Evolutionary conservation across 192 early-diverging fungal genomes (phyloP).

Genomic region (Coemansia sp.): DNA sequence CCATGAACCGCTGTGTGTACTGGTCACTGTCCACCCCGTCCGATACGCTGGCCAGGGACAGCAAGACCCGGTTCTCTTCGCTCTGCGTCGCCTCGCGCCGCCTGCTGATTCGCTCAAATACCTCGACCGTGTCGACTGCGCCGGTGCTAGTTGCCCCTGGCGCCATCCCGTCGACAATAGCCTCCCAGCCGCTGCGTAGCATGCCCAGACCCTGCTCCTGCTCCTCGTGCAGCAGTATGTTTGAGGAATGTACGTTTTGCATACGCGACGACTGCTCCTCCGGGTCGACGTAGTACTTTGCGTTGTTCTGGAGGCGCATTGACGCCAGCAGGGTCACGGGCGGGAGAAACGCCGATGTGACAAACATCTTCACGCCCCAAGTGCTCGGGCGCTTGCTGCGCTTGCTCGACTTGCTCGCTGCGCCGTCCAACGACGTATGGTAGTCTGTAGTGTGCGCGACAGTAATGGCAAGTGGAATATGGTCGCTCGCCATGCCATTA

Average conservation of each 20-base stretch:
- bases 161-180: slow-evolving; percentile 35
- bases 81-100: slow-evolving; percentile 36
- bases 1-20: slow-evolving; percentile 46
- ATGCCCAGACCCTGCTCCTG: slow-evolving; percentile 47
- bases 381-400: not conserved
- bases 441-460: slow-evolving; percentile 27
- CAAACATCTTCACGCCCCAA: slow-evolving; percentile 42
- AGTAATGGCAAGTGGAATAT: slow-evolving; percentile 35
- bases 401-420: not conserved
- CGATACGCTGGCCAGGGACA: slow-evolving; percentile 38
- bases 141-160: not conserved
- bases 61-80: slow-evolving; percentile 42
- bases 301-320: slow-evolving; percentile 43
- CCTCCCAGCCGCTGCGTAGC: slow-evolving; percentile 48
- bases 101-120: slow-evolving; percentile 14
- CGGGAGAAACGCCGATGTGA: slow-evolving; percentile 35
- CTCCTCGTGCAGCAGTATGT: slow-evolving; percentile 47
- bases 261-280: slow-evolving; percentile 23
- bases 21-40: slow-evolving; percentile 41
- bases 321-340: slow-evolving; percentile 39
- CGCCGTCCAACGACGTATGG: slow-evolving; percentile 26
- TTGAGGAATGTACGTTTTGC: slow-evolving; percentile 35
- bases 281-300: slow-evolving; percentile 48
- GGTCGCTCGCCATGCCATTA: slow-evolving; percentile 27
- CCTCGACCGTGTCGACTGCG: slow-evolving; percentile 2